Base-by-base conservation (phyloP, 2,329 filamentous ascomycete species). In the Orbilia blumenaviensis region DNA sequence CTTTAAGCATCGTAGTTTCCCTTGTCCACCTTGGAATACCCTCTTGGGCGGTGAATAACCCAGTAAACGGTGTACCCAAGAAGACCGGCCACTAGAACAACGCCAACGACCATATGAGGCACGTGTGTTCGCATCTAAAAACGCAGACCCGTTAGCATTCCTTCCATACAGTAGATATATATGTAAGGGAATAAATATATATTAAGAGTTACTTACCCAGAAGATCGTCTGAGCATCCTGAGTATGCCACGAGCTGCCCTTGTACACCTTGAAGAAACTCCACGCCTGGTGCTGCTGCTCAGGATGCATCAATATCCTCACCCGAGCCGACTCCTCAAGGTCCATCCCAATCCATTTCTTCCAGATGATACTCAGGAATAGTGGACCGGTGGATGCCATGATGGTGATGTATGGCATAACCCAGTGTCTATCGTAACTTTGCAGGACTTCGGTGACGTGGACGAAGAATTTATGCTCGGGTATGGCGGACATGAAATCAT, bases 301-400 rank as follows among this genome's bases (percentile, higher is more conserved):
- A 50, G 89, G 87, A 12, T 87, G 88, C 86, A 91, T 91, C 64
- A 92, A 83, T 52, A 92, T 86, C 67, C 90, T 85, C 4, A 92
- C 86, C 32, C 89, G 85, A n/a, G 85, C 86, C 80, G 81, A 82
- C 27, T 85, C 84, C 46, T 82, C 82, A 9, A 83, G 86, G 46
- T 84, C 84, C 16, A 85, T 83, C 34, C 86, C 85, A 82, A 89
- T 88, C 82, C 91, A 93, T 82, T 92, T 88, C 81, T 91, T 89
- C 89, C 91, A 91, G 74, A 92, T 87, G 42, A 93, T 87, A 67
- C 89, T 92, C 50, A 94, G 83, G 84, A 92, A 94, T 29, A 94
- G 84, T 0, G 91, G 91, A 0, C 91, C 91, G 0, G 92, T 92
- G 8, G 88, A 89, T 52, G 90, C 90, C 92, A 94, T 94, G 80